These are phyloP conservation scores for Xylaria scruposa DNA, from an alignment of 495 filamentous ascomycete genomes.

Conservation along the genomic window DNA sequence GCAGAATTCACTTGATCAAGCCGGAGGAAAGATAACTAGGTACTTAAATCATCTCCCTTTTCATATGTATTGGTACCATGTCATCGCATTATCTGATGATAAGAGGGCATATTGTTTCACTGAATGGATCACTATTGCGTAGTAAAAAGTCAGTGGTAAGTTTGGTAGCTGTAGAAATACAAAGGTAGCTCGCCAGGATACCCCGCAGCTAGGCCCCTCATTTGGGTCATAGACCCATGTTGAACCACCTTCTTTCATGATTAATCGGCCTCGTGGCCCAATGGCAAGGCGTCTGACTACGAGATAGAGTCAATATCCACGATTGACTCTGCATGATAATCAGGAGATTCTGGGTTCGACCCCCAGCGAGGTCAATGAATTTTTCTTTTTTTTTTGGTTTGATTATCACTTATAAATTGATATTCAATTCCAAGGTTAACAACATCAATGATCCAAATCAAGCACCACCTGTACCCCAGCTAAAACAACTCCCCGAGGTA, in stretches of 20 bases:
- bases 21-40: background rate
- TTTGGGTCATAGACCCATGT: background rate
- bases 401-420: too few relatives aligned
- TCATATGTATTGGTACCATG: background rate
- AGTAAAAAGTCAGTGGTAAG: too few relatives aligned
- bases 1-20: background rate
- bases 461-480: constrained; percentile 40
- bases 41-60: background rate
- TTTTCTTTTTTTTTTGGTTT: background rate
- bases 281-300: constrained; percentile 23
- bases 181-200: background rate
- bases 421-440: too few relatives aligned
- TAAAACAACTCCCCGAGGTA: constrained; percentile 42
- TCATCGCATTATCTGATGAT: background rate
- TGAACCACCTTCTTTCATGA: background rate
- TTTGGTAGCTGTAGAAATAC: too few relatives aligned
- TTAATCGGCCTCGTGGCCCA: constrained; percentile 19
- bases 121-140: too few relatives aligned
- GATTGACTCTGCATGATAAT: background rate
- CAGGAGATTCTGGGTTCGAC: constrained; percentile 20
- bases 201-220: background rate
- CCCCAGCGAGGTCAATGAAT: constrained; percentile 10
- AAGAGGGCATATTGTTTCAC: too few relatives aligned
- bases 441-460: too few relatives aligned
- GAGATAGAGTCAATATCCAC: background rate